Percentiles rank a stretch among this genome's conserved stretches.
Evolutionary conservation across 1,284 basidiomycete species (phyloP).

Genomic region (Tilletia caries): DNA sequence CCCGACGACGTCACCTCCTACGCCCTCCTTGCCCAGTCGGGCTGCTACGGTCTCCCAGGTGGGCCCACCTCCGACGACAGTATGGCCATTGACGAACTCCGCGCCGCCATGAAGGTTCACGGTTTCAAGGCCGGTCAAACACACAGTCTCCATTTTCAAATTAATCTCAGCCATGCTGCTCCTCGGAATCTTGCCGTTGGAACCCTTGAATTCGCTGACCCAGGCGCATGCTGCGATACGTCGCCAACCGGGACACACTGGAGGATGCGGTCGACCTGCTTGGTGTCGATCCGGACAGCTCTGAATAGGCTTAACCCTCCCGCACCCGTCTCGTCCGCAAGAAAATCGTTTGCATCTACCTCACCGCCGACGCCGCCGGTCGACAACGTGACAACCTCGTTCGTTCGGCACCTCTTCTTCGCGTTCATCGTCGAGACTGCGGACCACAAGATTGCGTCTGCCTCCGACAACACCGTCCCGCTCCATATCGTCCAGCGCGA

Average conservation of each 20-base stretch:
- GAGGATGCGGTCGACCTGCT: slow-evolving; percentile 66
- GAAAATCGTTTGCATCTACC: slow-evolving; percentile 78
- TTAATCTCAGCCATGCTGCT: slow-evolving; percentile 70
- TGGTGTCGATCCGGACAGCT: slow-evolving; percentile 73
- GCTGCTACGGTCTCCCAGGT: slow-evolving; percentile 66
- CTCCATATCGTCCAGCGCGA: slow-evolving; percentile 73
- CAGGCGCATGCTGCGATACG: slow-evolving; percentile 16
- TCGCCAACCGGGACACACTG: slow-evolving; percentile 55
- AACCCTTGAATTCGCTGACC: slow-evolving; percentile 68
- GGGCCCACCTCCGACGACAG: slow-evolving; percentile 81
- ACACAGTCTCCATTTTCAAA: slow-evolving; percentile 74
- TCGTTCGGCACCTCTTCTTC: slow-evolving; percentile 82
- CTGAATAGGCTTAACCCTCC: slow-evolving; percentile 75
- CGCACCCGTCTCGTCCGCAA: too few species aligned
- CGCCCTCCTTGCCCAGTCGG: slow-evolving; percentile 77
- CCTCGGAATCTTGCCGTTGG: slow-evolving; percentile 82
- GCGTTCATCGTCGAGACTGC: slow-evolving; percentile 84
- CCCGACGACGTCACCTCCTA: too few species aligned
- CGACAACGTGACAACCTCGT: slow-evolving; percentile 69
- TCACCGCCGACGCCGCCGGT: slow-evolving; percentile 73
- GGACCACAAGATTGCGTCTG: slow-evolving; percentile 64
- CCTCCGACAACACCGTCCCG: slow-evolving; percentile 12
- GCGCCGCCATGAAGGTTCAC: slow-evolving; percentile 72
- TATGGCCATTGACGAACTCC: slow-evolving; percentile 76
- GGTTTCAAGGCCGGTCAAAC: slow-evolving; percentile 93